These are phyloP conservation scores for Limnanthes douglasii DNA, from an alignment of 345 rosid genomes.

Conservation along the genomic window DNA sequence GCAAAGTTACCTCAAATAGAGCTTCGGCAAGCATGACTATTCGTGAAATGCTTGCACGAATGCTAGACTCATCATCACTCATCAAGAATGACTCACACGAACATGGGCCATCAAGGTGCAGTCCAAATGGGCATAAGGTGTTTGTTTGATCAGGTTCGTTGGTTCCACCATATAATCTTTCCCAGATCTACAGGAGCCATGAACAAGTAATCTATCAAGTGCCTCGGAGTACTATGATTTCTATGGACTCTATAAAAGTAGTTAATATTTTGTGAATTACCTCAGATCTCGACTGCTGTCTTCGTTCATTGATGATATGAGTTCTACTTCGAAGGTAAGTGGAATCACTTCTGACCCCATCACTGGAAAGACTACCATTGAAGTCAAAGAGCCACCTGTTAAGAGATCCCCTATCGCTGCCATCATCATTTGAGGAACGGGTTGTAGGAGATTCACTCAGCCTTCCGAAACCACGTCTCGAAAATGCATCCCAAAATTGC, in stretches of 20 bases:
- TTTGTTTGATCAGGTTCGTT: slow-evolving; percentile 16
- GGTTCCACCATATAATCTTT: slow-evolving; percentile 32
- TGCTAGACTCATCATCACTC: slow-evolving; percentile 34
- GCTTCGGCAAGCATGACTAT: slow-evolving; percentile 78
- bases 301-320: slow-evolving; percentile 30
- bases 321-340: slow-evolving; percentile 30
- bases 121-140: slow-evolving; percentile 48
- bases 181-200: slow-evolving; percentile 37
- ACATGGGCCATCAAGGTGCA: slow-evolving; percentile 49
- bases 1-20: slow-evolving; percentile 46
- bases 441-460: slow-evolving; percentile 22
- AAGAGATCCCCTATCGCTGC: slow-evolving; percentile 20
- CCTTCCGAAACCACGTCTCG: slow-evolving; percentile 34
- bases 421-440: slow-evolving; percentile 27
- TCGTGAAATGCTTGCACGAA: slow-evolving; percentile 51
- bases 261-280: slow-evolving; percentile 7
- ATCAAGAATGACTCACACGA: slow-evolving; percentile 34
- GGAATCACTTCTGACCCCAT: slow-evolving; percentile 24
- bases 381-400: slow-evolving; percentile 47
- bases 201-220: slow-evolving; percentile 1
- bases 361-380: slow-evolving; percentile 25
- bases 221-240: neutral
- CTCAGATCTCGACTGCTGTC: slow-evolving; percentile 47
- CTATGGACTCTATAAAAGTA: neutral
- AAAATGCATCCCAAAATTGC: slow-evolving; percentile 45